Evolutionary conservation across 2,329 filamentous ascomycete species (phyloP), one percentile per base, ranked within the genome.

Genomic region (Atkinsonella hypoxylon): DNA sequence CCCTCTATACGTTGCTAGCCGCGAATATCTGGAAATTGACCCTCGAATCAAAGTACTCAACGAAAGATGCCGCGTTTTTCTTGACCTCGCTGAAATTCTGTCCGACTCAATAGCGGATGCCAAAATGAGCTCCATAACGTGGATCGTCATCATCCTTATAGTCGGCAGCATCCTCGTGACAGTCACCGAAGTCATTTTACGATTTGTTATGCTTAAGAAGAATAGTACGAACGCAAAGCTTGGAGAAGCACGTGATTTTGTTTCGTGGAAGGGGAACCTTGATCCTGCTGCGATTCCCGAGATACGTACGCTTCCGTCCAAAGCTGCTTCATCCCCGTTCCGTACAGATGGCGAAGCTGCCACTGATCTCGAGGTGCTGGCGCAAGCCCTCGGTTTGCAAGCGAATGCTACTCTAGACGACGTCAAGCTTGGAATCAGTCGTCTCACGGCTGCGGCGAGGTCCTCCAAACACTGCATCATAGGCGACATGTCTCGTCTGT

Each of bases 11-110:
- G 83, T 82, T 53, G 93, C 90, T 53, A 89, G 97, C 47, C 87
- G 93, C 60, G 93, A 97, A 66, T 98, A 98, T 64, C 84, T 98
- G 54, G 93, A 98, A 64, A 97, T 98, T 66, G 91, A 95, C 62
- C 89, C 86, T 8, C 88, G 93, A 50, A 95, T 95, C 64, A 89
- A 94, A 67, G 90, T 97, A 22, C 83, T 98, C 56, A 98, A 98
- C 68, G 93, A 97, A 70, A 85, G 93, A 49, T 98, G 93, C 66
- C 83, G 87, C 41, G 93, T 98, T 47, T 98, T 98, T 70, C 79
- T 98, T 17, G 93, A 98, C 66, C 80, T 98, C 10, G 90, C 93
- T 44, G 90, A 96, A 69, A 96, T 98, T 22, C 74, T 98, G 1
- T 89, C 87, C 13, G 91, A 98, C 68, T 88, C 82, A 2, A 90